These are phyloP conservation scores for Boeremia lycopersici DNA, from an alignment of 2,329 filamentous ascomycete species.

Conservation along the genomic window DNA sequence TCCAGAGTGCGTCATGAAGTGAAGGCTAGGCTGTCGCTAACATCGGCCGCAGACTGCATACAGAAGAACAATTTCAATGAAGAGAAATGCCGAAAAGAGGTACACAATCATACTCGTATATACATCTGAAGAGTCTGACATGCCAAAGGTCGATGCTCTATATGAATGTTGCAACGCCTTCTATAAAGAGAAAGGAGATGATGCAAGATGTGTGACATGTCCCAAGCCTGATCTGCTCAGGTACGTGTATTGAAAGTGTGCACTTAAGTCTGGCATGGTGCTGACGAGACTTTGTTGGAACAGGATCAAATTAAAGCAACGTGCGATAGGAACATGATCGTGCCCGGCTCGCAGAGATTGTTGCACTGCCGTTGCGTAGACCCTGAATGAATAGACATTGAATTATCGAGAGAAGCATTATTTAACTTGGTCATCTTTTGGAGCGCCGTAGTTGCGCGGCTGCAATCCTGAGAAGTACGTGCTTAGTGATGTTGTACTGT, in stretches of 20 bases:
- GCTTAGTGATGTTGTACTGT: too few species aligned
- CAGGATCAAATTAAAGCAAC: conserved; percentile 81
- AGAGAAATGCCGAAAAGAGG: conserved; percentile 72
- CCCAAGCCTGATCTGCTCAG: conserved; percentile 80
- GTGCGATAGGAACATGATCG: conserved; percentile 52
- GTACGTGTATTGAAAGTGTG: conserved; percentile 24
- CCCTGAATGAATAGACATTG: neutral
- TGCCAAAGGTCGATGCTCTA: conserved; percentile 74
- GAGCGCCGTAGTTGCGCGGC: too few species aligned
- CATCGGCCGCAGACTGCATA: conserved; percentile 70
- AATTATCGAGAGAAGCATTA: too few species aligned
- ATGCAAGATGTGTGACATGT: conserved; percentile 79
- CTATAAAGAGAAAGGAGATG: conserved; percentile 78
- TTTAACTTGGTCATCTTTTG: too few species aligned
- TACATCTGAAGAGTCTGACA: neutral
- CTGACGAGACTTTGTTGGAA: conserved; percentile 3
- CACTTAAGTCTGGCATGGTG: conserved; percentile 2
- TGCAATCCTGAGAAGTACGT: too few species aligned
- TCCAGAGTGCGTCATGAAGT: conserved; percentile 68
- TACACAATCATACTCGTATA: conserved; percentile 19
- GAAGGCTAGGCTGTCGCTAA: neutral
- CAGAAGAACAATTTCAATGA: conserved; percentile 85
- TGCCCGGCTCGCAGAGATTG: neutral
- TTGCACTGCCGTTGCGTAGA: neutral
- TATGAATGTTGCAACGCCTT: conserved; percentile 94